Conservation (phyloP, 345 rosid genomes). For the Brassica carinata region DNA sequence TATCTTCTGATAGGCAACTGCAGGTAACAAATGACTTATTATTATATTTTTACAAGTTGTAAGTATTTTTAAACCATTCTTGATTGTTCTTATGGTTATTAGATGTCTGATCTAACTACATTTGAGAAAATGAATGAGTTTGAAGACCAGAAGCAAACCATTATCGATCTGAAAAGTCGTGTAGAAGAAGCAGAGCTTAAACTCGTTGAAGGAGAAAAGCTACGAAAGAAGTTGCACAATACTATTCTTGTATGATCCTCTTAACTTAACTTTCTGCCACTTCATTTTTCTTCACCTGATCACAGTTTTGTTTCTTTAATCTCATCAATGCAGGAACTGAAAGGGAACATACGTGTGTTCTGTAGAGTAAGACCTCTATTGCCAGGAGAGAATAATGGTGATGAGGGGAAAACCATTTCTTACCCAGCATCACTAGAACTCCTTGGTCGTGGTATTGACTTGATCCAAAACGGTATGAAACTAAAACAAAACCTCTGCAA, state of each 20-base stretch:
- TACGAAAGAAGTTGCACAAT: constrained; percentile 92
- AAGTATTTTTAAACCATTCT: background rate
- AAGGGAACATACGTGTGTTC: constrained; percentile 97
- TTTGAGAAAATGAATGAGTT: constrained; percentile 75
- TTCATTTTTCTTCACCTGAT: background rate
- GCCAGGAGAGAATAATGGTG: constrained; percentile 61
- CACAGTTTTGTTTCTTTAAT: background rate
- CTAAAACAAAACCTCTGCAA: background rate
- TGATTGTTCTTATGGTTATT: constrained; percentile 20
- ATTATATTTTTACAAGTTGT: background rate
- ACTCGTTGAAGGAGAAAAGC: constrained; percentile 87
- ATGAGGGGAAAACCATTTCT: constrained; percentile 57
- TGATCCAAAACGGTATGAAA: constrained; percentile 70
- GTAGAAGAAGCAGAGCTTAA: constrained; percentile 86
- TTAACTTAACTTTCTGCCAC: background rate
- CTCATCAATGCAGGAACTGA: constrained; percentile 68
- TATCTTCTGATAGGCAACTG: constrained; percentile 63
- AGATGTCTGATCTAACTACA: constrained; percentile 78
- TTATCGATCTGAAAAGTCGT: constrained; percentile 61
- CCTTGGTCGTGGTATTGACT: constrained; percentile 79
- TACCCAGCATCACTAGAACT: constrained; percentile 77
- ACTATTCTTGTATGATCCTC: constrained; percentile 55
- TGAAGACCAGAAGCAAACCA: constrained; percentile 70
- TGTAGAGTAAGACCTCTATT: constrained; percentile 93
- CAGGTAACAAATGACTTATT: constrained; percentile 46